Percentiles rank a stretch among this genome's conserved stretches.
These are phyloP conservation scores for Rhodotorula sp. DNA, from an alignment of 1,284 basidiomycete species.

Conservation along the genomic window DNA sequence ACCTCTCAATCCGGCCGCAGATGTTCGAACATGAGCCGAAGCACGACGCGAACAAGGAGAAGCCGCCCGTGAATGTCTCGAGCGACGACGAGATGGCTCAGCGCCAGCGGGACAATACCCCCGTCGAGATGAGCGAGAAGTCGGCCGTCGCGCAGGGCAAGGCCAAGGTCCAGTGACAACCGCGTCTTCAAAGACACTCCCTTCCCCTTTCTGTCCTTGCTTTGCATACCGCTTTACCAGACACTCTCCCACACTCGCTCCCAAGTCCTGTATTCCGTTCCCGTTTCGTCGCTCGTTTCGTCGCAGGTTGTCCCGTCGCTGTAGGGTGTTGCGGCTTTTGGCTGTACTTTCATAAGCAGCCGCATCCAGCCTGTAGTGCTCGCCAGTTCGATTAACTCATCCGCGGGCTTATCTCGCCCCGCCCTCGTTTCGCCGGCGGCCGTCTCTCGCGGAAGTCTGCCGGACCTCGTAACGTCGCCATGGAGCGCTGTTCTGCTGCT, in stretches of 20 bases:
- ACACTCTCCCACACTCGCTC: neutral
- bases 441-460: too few species aligned
- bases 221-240: too few species aligned
- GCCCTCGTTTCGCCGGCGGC: too few species aligned
- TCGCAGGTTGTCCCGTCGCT: too few species aligned
- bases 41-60: neutral
- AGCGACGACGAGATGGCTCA: slow-evolving; percentile 7
- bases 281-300: too few species aligned
- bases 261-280: neutral
- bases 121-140: neutral
- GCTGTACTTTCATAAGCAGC: too few species aligned
- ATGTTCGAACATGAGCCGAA: slow-evolving; percentile 26
- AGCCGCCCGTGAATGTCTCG: neutral
- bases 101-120: neutral
- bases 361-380: too few species aligned
- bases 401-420: too few species aligned
- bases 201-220: neutral
- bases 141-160: neutral
- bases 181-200: neutral
- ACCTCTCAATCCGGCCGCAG: slow-evolving; percentile 19
- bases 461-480: too few species aligned
- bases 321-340: too few species aligned
- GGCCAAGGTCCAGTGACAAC: slow-evolving; percentile 4
- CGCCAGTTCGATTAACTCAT: too few species aligned
- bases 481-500: too few species aligned